These are phyloP conservation scores for Buxus sempervirens DNA, from an alignment of 164 flowering plant genomes.

Conservation along the genomic window DNA sequence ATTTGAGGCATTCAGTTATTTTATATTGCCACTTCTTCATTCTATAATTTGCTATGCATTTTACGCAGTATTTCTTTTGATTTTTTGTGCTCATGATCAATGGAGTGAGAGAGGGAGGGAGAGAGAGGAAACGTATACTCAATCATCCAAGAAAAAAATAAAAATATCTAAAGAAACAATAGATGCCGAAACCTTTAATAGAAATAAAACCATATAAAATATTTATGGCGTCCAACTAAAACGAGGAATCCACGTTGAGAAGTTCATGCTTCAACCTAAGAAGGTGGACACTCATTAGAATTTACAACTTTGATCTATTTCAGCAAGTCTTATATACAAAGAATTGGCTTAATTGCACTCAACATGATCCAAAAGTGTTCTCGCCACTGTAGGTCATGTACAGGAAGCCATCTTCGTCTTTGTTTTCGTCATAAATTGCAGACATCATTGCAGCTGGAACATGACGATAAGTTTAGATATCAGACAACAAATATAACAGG, in stretches of 20 bases:
- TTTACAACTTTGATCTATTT: conserved; percentile 16
- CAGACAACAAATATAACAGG: background rate
- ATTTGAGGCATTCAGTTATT: no score
- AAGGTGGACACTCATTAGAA: conserved; percentile 1
- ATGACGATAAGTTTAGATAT: background rate
- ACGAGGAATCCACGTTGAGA: background rate
- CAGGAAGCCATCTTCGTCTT: conserved; percentile 84
- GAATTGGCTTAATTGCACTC: conserved; percentile 13
- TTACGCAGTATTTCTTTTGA: no score
- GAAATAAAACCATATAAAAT: background rate
- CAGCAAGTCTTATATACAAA: background rate
- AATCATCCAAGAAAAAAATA: no score
- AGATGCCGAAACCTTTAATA: no score
- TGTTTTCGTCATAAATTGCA: conserved; percentile 79
- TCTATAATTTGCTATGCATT: no score
- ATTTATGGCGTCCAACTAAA: no score
- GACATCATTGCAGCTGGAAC: conserved; percentile 83
- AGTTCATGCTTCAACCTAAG: background rate
- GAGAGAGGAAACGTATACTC: no score
- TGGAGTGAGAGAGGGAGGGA: no score
- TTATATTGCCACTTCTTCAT: no score
- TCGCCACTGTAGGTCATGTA: conserved; percentile 96
- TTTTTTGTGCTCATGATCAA: no score
- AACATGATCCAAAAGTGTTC: conserved; percentile 66
- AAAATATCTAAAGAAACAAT: no score